Evolutionary conservation across 352 stramenopile genomes (phyloP).

Genomic region (Phytophthora melonis): DNA sequence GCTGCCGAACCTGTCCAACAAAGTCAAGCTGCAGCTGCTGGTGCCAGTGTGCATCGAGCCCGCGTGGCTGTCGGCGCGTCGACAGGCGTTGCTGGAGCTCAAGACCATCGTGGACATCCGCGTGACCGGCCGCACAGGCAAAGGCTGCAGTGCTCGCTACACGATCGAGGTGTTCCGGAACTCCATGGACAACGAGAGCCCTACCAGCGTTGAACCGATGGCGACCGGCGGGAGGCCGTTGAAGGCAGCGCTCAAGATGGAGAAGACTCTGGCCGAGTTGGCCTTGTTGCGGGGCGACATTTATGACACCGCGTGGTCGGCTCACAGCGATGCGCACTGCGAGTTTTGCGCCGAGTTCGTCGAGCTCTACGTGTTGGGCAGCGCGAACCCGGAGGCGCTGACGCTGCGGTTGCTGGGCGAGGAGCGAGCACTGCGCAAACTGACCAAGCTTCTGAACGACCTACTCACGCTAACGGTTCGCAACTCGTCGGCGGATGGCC

Average conservation of each 20-base stretch:
- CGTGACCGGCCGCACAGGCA: slow-evolving; percentile 25
- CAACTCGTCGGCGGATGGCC: slow-evolving; percentile 19
- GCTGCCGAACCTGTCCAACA: slow-evolving; percentile 40
- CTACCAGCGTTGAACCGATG: slow-evolving; percentile 4
- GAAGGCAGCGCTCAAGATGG: slow-evolving; percentile 23
- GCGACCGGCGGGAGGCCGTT: slow-evolving; percentile 9
- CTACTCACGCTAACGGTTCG: slow-evolving; percentile 38
- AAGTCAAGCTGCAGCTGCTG: slow-evolving; percentile 38
- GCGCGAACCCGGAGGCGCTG: slow-evolving; percentile 29
- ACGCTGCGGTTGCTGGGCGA: slow-evolving; percentile 32
- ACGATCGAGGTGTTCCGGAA: slow-evolving; percentile 38
- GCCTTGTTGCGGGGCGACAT: slow-evolving; percentile 28
- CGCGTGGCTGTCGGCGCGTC: slow-evolving; percentile 29
- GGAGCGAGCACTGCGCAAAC: slow-evolving; percentile 29
- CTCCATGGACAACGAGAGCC: slow-evolving; percentile 22
- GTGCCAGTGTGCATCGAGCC: slow-evolving; percentile 42
- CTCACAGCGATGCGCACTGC: slow-evolving; percentile 35
- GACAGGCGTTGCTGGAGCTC: slow-evolving; percentile 31
- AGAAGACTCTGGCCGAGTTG: slow-evolving; percentile 36
- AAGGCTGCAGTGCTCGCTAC: slow-evolving; percentile 28
- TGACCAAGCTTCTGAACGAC: slow-evolving; percentile 36
- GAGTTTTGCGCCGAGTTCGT: slow-evolving; percentile 40
- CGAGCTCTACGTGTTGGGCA: slow-evolving; percentile 39
- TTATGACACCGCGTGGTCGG: slow-evolving; percentile 36
- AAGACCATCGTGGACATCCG: slow-evolving; percentile 41